Conservation (phyloP, 257 asterid species). For the Salvia miltiorrhiza region DNA sequence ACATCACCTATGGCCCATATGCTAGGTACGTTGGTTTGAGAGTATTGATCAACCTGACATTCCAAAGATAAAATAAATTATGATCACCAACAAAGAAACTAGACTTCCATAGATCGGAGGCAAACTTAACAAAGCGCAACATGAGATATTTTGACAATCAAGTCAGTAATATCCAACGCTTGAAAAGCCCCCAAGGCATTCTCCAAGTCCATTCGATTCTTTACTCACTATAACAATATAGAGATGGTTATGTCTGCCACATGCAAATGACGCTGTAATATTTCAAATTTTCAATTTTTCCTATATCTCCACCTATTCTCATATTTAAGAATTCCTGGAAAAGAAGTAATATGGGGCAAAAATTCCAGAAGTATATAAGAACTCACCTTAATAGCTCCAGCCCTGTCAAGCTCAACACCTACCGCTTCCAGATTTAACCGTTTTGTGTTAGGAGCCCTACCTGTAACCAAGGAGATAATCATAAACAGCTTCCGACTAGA, state of each 20-base stretch:
- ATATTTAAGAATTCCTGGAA: background rate
- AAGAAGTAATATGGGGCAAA: conserved; percentile 7
- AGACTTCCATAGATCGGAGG: background rate
- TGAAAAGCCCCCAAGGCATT: background rate
- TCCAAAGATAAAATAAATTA: background rate
- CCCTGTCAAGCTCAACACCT: conserved; percentile 71
- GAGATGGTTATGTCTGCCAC: background rate
- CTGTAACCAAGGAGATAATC: conserved; percentile 40
- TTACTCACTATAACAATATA: background rate
- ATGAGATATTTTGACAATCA: background rate
- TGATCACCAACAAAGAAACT: background rate
- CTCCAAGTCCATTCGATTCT: conserved; percentile 1
- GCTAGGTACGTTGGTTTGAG: conserved; percentile 89
- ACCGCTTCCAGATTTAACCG: conserved; percentile 83
- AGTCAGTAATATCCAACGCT: background rate
- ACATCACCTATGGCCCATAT: conserved; percentile 98
- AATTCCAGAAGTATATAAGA: conserved; percentile 7
- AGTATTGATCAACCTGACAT: conserved; percentile 70
- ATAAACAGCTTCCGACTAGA: conserved; percentile 7
- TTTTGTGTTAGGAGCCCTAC: conserved; percentile 87
- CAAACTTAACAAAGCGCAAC: background rate
- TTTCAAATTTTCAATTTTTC: background rate
- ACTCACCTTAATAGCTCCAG: conserved; percentile 75
- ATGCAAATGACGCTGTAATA: background rate
- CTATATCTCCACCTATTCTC: background rate